A percentile compares a stretch with the other conserved stretches of the same genome.
These are phyloP conservation scores for Penicillium flavigenum DNA, from an alignment of 495 filamentous ascomycete species.

Conservation along the genomic window DNA sequence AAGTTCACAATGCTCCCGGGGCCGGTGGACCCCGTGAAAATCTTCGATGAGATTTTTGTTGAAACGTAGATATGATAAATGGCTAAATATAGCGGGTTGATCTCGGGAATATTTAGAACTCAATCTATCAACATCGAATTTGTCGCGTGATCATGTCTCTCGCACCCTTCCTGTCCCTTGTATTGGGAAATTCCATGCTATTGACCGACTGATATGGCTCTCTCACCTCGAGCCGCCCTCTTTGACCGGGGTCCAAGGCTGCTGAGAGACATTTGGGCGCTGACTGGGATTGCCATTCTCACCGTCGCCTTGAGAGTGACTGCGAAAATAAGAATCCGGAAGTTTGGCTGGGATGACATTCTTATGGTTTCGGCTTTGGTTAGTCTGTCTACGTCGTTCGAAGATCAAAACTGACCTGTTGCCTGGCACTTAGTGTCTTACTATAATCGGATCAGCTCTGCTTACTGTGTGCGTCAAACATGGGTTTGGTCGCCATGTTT, in stretches of 20 bases:
- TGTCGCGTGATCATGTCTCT: neutral
- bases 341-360: slow-evolving; percentile 30
- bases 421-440: slow-evolving; percentile 17
- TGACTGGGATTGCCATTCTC: slow-evolving; percentile 23
- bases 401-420: neutral
- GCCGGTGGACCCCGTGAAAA: slow-evolving; percentile 7
- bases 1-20: no score
- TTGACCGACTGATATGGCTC: slow-evolving; percentile 15
- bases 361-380: slow-evolving; percentile 32
- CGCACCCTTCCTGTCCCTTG: neutral
- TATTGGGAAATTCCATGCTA: neutral
- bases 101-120: slow-evolving; percentile 10
- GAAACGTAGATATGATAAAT: slow-evolving; percentile 8
- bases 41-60: slow-evolving; percentile 14
- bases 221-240: slow-evolving; percentile 1
- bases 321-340: slow-evolving; percentile 28
- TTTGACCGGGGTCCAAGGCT: slow-evolving; percentile 21
- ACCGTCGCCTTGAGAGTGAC: slow-evolving; percentile 22
- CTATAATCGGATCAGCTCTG: slow-evolving; percentile 28
- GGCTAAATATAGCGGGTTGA: slow-evolving; percentile 8
- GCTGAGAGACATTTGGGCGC: slow-evolving; percentile 30
- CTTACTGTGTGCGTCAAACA: slow-evolving; percentile 23
- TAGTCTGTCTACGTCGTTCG: slow-evolving; percentile 7
- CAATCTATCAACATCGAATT: neutral
- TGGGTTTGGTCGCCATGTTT: slow-evolving; percentile 27